Conservation (phyloP, 495 filamentous ascomycete species). For the Neurospora cerealis region DNA sequence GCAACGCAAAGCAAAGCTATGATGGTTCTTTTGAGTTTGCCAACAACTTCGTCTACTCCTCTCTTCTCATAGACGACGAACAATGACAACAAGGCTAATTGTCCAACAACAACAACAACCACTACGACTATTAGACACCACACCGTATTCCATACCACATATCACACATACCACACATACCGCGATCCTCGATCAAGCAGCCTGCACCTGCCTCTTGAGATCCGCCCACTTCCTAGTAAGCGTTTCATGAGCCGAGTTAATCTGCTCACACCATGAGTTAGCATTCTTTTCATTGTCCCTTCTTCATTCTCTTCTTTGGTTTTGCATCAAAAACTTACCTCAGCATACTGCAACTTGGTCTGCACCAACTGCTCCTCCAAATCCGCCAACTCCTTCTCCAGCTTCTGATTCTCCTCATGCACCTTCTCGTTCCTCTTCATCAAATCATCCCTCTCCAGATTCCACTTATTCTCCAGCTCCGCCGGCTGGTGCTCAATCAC, state of each 20-base stretch:
- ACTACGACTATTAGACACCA: background rate
- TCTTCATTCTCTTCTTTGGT: background rate
- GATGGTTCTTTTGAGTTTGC: background rate
- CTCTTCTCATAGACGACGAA: background rate
- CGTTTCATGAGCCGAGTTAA: conserved; percentile 62
- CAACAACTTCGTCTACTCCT: background rate
- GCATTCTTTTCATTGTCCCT: conserved; percentile 9
- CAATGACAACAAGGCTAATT: background rate
- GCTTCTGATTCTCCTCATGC: conserved; percentile 78
- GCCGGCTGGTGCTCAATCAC: conserved; percentile 82
- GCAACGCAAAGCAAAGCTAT: background rate
- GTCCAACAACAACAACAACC: background rate
- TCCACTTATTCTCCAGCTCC: conserved; percentile 76
- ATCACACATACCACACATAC: background rate
- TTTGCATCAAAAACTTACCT: conserved; percentile 48
- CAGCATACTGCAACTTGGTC: conserved; percentile 90
- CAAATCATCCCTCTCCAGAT: conserved; percentile 80
- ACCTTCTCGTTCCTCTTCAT: conserved; percentile 90
- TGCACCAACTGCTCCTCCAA: conserved; percentile 91
- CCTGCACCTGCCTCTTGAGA: conserved; percentile 49
- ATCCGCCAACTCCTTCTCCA: conserved; percentile 86
- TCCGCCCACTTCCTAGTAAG: conserved; percentile 75
- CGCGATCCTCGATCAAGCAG: conserved; percentile 9
- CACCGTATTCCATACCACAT: background rate
- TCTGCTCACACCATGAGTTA: conserved; percentile 32